Percentiles rank a stretch among this genome's conserved stretches.
These are phyloP conservation scores for Fusarium foetens DNA, from an alignment of 2,329 filamentous ascomycete species.

Conservation along the genomic window DNA sequence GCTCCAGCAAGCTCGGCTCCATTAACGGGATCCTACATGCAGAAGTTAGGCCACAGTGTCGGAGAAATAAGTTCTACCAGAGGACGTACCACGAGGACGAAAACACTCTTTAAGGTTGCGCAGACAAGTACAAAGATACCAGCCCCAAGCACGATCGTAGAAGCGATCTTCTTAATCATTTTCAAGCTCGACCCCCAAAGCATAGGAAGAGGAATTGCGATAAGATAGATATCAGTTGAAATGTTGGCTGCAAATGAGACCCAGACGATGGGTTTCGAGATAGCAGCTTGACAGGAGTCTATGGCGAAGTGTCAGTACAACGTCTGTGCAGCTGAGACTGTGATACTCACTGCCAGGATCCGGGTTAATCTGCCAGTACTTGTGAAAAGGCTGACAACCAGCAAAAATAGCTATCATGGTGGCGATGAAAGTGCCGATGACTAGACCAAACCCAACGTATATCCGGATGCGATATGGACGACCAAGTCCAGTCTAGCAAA, in stretches of 20 bases:
- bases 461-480: constrained; percentile 56
- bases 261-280: constrained; percentile 61
- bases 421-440: constrained; percentile 59
- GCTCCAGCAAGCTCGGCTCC: constrained; percentile 51
- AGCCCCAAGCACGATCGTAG: constrained; percentile 51
- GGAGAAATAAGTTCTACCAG: fast-evolving
- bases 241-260: constrained; percentile 62
- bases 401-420: constrained; percentile 61
- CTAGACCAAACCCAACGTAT: constrained; percentile 59
- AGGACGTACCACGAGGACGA: constrained; percentile 50
- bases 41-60: fast-evolving
- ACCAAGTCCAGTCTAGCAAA: constrained; percentile 50
- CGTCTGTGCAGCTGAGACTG: fast-evolving
- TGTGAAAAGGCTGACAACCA: constrained; percentile 60
- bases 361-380: constrained; percentile 69
- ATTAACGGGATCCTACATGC: constrained; percentile 49
- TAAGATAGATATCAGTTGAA: constrained; percentile 65
- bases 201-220: constrained; percentile 66
- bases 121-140: constrained; percentile 54
- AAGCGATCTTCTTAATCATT: constrained; percentile 50
- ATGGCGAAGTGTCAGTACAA: neutral
- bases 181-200: constrained; percentile 50
- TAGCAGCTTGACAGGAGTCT: constrained; percentile 59
- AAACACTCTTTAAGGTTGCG: constrained; percentile 51
- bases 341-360: constrained; percentile 61